Evolutionary conservation across 2,329 filamentous ascomycete genomes (phyloP).

Genomic region (Xylaria sp.): DNA sequence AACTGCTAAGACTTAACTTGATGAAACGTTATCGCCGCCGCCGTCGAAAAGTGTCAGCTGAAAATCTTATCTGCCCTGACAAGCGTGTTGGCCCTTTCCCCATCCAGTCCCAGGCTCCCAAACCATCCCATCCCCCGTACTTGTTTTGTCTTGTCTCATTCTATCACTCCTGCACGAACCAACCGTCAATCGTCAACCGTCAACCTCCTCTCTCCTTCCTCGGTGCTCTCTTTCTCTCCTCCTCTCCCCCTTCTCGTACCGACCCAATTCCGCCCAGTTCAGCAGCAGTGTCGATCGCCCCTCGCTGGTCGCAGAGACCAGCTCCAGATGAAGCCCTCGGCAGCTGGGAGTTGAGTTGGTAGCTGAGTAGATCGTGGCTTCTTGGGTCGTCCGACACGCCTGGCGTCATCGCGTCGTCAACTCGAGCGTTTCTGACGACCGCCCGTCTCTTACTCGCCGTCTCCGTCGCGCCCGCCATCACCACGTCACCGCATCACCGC

Average conservation of each 20-base stretch:
- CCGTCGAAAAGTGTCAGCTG: conserved; percentile 20
- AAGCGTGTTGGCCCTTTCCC: conserved; percentile 34
- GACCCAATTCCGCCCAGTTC: conserved; percentile 15
- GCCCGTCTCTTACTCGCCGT: neutral
- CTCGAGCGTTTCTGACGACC: conserved; percentile 12
- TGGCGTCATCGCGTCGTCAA: conserved; percentile 2
- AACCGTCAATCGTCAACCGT: neutral
- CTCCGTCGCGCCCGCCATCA: conserved; percentile 17
- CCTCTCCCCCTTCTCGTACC: neutral
- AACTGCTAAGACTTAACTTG: conserved; percentile 8
- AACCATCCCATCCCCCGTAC: conserved; percentile 17
- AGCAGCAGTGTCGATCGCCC: conserved; percentile 23
- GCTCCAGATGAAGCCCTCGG: conserved; percentile 32
- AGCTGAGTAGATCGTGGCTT: conserved; percentile 27
- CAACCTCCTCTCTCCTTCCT: conserved; percentile 12
- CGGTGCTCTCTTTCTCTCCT: neutral
- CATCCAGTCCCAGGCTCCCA: conserved; percentile 18
- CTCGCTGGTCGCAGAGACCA: conserved; percentile 30
- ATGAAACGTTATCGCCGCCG: conserved; percentile 8
- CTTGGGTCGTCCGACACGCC: neutral
- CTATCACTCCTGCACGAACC: conserved; percentile 27
- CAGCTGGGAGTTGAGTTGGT: conserved; percentile 8
- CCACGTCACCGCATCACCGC: too few relatives aligned
- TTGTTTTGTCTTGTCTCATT: conserved; percentile 21
- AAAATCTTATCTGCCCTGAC: conserved; percentile 39